These are phyloP conservation scores for Cyclaneusma minus DNA, from an alignment of 2,329 filamentous ascomycete species.

Conservation along the genomic window DNA sequence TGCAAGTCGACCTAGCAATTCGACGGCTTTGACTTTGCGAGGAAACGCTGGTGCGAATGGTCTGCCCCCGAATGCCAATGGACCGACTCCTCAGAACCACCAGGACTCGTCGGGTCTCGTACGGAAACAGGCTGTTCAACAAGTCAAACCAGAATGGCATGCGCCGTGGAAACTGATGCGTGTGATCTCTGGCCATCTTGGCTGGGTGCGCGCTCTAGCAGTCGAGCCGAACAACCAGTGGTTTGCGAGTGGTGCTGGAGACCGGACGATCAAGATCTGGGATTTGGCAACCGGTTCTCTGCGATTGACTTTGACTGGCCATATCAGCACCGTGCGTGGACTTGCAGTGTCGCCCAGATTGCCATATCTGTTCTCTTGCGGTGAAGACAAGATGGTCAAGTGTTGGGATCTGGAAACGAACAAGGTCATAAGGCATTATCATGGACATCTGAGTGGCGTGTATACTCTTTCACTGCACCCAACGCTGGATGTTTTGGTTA, in stretches of 20 bases:
- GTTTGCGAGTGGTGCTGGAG: conserved; percentile 91
- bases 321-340: conserved; percentile 86
- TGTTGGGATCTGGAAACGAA: conserved; percentile 99
- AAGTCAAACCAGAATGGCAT: conserved; percentile 84
- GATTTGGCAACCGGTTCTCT: conserved; percentile 81
- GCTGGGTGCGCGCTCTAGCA: conserved; percentile 80
- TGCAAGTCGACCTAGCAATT: conserved; percentile 22
- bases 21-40: conserved; percentile 40
- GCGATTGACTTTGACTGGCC: conserved; percentile 75
- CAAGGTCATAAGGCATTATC: conserved; percentile 95
- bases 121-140: conserved; percentile 40
- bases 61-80: conserved; percentile 36
- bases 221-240: conserved; percentile 95
- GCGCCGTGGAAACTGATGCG: conserved; percentile 97
- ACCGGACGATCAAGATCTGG: conserved; percentile 98
- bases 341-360: conserved; percentile 85
- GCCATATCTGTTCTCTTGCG: conserved; percentile 94
- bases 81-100: conserved; percentile 32
- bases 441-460: conserved; percentile 90
- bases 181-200: conserved; percentile 90
- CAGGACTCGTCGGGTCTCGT: conserved; percentile 40
- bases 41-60: conserved; percentile 23
- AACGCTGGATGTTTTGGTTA: conserved; percentile 86
- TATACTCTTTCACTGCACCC: conserved; percentile 91
- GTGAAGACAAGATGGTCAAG: conserved; percentile 99